These are phyloP conservation scores for Candida germanica DNA, from an alignment of 805 yeast species.

Conservation along the genomic window DNA sequence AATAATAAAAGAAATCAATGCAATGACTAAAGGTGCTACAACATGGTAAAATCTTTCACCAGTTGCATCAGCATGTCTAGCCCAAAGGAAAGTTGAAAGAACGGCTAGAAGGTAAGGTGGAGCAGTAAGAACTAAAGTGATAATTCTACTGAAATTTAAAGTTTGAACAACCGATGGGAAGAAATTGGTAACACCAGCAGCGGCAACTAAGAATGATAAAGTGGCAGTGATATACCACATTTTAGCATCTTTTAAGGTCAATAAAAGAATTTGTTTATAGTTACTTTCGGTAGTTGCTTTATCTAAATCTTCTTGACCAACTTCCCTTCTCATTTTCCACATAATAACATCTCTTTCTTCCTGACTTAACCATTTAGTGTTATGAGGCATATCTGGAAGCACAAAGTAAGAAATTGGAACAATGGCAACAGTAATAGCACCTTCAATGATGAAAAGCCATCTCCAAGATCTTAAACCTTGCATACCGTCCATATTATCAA, in stretches of 20 bases:
- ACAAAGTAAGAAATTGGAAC: conserved; percentile 45
- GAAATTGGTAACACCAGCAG: conserved; percentile 59
- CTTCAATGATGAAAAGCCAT: conserved; percentile 57
- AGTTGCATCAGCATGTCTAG: conserved; percentile 53
- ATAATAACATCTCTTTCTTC: conserved; percentile 44
- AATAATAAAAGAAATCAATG: conserved; percentile 47
- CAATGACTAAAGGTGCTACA: conserved; percentile 36
- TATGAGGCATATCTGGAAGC: conserved; percentile 52
- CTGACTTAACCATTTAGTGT: conserved; percentile 43
- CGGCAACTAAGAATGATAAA: conserved; percentile 49
- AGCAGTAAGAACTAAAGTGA: conserved; percentile 55
- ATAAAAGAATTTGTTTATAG: conserved; percentile 31
- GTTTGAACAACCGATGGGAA: conserved; percentile 61
- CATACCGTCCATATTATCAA: conserved; percentile 37
- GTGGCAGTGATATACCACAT: conserved; percentile 48
- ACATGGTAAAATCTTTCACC: conserved; percentile 56
- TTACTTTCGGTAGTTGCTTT: conserved; percentile 29
- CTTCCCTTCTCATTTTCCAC: conserved; percentile 39
- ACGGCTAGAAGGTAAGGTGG: conserved; percentile 58
- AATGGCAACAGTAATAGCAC: conserved; percentile 46
- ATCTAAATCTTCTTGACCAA: conserved; percentile 41
- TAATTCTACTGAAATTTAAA: conserved; percentile 46
- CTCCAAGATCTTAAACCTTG: conserved; percentile 49
- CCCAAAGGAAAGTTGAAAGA: conserved; percentile 48
- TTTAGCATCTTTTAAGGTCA: conserved; percentile 40